These are phyloP conservation scores for Pseudogymnoascus sp. DNA, from an alignment of 2,329 filamentous ascomycete genomes.

Conservation along the genomic window DNA sequence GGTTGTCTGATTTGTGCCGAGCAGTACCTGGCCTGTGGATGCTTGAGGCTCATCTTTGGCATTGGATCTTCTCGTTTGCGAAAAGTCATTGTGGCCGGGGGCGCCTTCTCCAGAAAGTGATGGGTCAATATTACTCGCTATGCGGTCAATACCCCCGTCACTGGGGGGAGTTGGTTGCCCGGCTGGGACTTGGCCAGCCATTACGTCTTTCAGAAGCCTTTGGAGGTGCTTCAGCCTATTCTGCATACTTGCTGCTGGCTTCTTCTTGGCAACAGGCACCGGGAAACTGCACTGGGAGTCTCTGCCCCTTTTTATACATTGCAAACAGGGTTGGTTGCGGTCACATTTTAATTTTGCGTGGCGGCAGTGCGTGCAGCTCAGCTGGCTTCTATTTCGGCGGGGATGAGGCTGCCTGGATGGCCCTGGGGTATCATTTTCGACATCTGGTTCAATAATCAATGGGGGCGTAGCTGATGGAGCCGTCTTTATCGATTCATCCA, in stretches of 20 bases:
- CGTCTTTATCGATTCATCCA: neutral
- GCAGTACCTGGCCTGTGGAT: constrained; percentile 36
- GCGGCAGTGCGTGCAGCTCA: constrained; percentile 17
- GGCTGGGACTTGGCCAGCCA: constrained; percentile 24
- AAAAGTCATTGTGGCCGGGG: neutral
- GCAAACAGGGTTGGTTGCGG: constrained; percentile 41
- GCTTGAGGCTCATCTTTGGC: constrained; percentile 13
- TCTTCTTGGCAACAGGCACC: constrained; percentile 35
- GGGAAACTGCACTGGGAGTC: constrained; percentile 42
- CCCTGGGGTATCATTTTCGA: neutral
- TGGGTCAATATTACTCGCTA: neutral
- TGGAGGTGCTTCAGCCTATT: constrained; percentile 47
- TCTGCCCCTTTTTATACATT: constrained; percentile 44
- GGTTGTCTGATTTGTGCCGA: constrained; percentile 35
- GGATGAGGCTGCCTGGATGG: neutral
- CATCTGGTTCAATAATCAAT: neutral
- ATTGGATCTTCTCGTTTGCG: constrained; percentile 11
- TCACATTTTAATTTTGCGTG: constrained; percentile 40
- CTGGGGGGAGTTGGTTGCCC: neutral
- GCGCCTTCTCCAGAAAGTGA: neutral
- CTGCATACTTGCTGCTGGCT: constrained; percentile 41
- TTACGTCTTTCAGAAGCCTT: constrained; percentile 49
- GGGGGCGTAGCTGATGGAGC: neutral
- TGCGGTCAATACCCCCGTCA: neutral
- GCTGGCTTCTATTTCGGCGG: constrained; percentile 4